Conservation (phyloP, 768 basidiomycete genomes). For the Omphalotus guepiniiformis region DNA sequence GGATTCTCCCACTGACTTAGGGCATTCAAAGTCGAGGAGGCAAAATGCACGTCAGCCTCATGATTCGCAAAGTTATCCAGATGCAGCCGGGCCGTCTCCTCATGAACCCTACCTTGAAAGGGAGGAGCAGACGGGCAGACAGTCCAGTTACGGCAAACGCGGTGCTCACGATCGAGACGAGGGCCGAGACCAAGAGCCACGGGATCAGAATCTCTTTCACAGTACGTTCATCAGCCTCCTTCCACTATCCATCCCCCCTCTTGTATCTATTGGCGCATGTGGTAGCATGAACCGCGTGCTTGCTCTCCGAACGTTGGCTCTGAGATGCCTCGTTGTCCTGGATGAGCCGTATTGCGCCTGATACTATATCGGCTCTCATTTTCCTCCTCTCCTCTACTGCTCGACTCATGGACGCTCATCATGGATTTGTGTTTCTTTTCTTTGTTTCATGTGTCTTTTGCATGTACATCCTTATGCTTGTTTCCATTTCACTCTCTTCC, state of each 20-base stretch:
- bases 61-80: slow-evolving; percentile 2
- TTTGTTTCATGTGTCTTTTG: too few relatives aligned
- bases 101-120: neutral
- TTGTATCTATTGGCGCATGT: neutral
- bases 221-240: slow-evolving; percentile 10
- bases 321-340: neutral
- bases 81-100: neutral
- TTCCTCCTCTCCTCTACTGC: slow-evolving; percentile 24
- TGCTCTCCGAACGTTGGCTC: neutral
- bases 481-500: slow-evolving; percentile 29
- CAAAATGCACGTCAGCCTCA: slow-evolving; percentile 2
- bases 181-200: neutral
- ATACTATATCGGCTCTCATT: slow-evolving; percentile 17
- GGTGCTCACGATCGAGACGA: neutral
- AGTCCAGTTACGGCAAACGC: neutral
- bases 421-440: too few relatives aligned
- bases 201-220: neutral
- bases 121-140: neutral
- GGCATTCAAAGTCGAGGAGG: slow-evolving; percentile 4
- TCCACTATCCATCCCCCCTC: neutral
- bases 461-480: too few relatives aligned
- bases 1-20: neutral
- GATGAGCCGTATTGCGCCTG: neutral
- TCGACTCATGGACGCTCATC: slow-evolving; percentile 38
- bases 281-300: neutral